Evolutionary conservation across 2,329 filamentous ascomycete genomes (phyloP).

Genomic region (Sclerotinia nivalis): DNA sequence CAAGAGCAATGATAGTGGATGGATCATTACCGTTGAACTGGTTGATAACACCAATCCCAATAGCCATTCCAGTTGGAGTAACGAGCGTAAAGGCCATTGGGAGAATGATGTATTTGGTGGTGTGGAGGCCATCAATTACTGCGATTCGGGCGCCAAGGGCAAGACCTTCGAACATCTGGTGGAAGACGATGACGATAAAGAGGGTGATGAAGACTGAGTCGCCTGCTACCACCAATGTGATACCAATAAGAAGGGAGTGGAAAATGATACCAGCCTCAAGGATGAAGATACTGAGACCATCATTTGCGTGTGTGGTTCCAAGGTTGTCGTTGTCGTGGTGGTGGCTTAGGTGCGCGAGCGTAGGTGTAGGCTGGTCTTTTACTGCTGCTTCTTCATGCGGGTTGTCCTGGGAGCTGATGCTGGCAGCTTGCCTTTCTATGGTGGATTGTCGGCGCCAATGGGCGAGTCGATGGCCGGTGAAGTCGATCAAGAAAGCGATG

Average conservation of each 20-base stretch:
- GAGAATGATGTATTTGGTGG: slow-evolving; percentile 58
- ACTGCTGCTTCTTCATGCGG: neutral
- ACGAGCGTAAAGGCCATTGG: slow-evolving; percentile 66
- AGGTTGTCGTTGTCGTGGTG: neutral
- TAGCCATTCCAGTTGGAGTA: slow-evolving; percentile 78
- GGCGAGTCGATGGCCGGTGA: slow-evolving; percentile 62
- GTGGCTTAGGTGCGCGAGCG: slow-evolving; percentile 1
- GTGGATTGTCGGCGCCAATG: slow-evolving; percentile 48
- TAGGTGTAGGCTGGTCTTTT: neutral
- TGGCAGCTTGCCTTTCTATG: neutral
- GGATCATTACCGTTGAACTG: slow-evolving; percentile 73
- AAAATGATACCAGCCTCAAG: slow-evolving; percentile 75
- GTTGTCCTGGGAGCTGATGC: neutral
- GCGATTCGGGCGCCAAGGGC: slow-evolving; percentile 73
- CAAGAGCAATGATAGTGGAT: slow-evolving; percentile 68
- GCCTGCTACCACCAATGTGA: slow-evolving; percentile 55
- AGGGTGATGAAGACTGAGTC: slow-evolving; percentile 58
- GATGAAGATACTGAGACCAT: slow-evolving; percentile 40
- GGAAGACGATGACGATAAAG: slow-evolving; percentile 72
- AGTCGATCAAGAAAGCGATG: slow-evolving; percentile 72
- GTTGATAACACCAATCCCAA: slow-evolving; percentile 70
- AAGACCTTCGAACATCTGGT: slow-evolving; percentile 77
- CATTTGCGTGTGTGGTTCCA: neutral
- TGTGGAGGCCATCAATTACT: slow-evolving; percentile 39
- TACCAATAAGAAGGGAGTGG: slow-evolving; percentile 64